phyloP scores from a whole-genome alignment of 139 green algal genomes.

The Pleodorina starrii region DNA sequence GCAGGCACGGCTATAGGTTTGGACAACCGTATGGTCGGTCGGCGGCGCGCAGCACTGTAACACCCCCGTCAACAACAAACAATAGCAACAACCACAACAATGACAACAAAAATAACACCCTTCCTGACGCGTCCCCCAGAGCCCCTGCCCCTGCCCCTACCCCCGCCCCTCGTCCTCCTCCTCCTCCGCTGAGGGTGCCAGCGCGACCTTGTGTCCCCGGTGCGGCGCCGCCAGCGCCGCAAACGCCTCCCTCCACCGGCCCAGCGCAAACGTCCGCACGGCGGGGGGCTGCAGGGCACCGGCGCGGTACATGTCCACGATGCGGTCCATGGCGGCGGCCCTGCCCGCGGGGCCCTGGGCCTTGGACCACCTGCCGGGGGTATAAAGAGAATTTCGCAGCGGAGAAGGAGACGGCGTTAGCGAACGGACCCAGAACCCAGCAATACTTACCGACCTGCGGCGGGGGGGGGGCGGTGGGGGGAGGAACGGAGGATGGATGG shows the following conservation, averaged over 20 bases:
- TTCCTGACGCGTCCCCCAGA: too few species aligned
- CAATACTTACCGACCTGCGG: too few species aligned
- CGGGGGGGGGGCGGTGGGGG: background rate
- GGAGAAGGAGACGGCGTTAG: too few species aligned
- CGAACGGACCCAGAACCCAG: too few species aligned
- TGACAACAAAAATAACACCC: too few species aligned
- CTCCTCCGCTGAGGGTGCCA: background rate
- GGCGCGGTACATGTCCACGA: slow-evolving; percentile 33
- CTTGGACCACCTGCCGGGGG: slow-evolving; percentile 35
- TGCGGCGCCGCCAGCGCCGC: background rate
- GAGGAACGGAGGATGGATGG: background rate
- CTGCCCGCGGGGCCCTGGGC: slow-evolving; percentile 39
- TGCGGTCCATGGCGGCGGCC: slow-evolving; percentile 33
- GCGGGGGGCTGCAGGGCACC: slow-evolving; percentile 34
- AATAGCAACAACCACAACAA: too few species aligned
- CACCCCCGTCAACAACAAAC: too few species aligned
- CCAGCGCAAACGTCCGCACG: slow-evolving; percentile 14
- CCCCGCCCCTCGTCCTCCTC: background rate
- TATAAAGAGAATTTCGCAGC: too few species aligned
- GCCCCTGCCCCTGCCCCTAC: too few species aligned
- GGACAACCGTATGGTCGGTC: too few species aligned
- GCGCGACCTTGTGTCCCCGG: slow-evolving; percentile 25
- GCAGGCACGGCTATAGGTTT: too few species aligned
- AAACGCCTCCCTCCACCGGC: slow-evolving; percentile 24
- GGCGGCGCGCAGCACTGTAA: too few species aligned